phyloP scores from a whole-genome alignment of 768 basidiomycete genomes.

The Pleurotus tuoliensis region DNA sequence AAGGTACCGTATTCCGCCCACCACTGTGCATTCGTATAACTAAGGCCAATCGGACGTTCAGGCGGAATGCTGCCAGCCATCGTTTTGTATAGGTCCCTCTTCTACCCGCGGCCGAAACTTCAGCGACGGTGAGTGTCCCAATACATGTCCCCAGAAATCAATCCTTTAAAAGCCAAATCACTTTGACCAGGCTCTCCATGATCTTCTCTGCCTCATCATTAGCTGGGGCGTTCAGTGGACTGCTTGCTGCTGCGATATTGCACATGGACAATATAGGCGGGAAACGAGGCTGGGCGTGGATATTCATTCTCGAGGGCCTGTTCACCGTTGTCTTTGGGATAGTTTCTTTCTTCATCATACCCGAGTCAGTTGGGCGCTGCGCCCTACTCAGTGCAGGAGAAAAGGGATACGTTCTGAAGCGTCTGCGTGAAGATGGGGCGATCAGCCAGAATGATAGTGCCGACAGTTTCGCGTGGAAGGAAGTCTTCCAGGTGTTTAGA shows the following conservation, averaged over 20 bases:
- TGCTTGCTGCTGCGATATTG: slow-evolving; percentile 40
- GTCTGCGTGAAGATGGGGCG: slow-evolving; percentile 13
- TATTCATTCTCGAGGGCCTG: slow-evolving; percentile 43
- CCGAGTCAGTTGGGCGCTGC: slow-evolving; percentile 25
- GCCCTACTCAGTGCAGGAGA: not conserved
- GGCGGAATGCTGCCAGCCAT: slow-evolving; percentile 53
- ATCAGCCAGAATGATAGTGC: slow-evolving; percentile 14
- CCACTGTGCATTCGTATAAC: not conserved
- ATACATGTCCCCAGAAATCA: too few species aligned
- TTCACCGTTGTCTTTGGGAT: slow-evolving; percentile 42
- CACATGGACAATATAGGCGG: slow-evolving; percentile 41
- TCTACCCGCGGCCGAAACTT: slow-evolving; percentile 48
- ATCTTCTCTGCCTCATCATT: slow-evolving; percentile 3
- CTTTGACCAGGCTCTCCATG: slow-evolving; percentile 12
- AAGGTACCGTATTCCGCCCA: slow-evolving; percentile 21
- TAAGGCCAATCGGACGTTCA: not conserved
- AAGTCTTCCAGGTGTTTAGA: slow-evolving; percentile 27
- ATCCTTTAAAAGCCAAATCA: too few species aligned
- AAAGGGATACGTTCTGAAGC: slow-evolving; percentile 9
- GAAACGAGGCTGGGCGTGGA: slow-evolving; percentile 45
- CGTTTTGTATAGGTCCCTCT: slow-evolving; percentile 55
- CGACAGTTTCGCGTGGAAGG: slow-evolving; percentile 35
- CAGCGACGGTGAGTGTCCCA: slow-evolving; percentile 17
- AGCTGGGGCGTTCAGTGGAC: slow-evolving; percentile 1
- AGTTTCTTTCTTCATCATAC: slow-evolving; percentile 32